These are phyloP conservation scores for Diaporthe nobilis DNA, from an alignment of 2,329 filamentous ascomycete genomes.

Conservation along the genomic window DNA sequence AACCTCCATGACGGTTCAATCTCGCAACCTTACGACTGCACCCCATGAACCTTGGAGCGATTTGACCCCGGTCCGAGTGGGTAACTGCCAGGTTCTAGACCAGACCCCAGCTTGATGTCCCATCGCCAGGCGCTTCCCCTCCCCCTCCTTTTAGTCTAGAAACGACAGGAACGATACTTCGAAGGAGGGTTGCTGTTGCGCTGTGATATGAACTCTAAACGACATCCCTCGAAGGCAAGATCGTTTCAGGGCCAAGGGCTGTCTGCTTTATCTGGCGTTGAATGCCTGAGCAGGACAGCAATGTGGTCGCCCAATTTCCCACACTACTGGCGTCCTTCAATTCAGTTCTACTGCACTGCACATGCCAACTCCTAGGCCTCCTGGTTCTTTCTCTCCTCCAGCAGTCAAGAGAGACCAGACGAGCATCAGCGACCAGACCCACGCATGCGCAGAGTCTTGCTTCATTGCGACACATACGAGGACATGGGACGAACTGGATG, in stretches of 20 bases:
- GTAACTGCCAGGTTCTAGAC: neutral
- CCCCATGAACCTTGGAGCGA: neutral
- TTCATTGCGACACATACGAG: neutral
- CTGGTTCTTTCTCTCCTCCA: neutral
- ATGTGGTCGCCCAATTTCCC: neutral
- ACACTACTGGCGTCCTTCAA: neutral
- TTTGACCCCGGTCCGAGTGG: neutral
- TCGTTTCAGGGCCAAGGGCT: neutral
- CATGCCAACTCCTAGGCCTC: neutral
- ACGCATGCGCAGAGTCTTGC: neutral
- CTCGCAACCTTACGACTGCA: neutral
- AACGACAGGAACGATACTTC: neutral
- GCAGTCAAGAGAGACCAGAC: too few species aligned
- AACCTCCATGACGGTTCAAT: neutral
- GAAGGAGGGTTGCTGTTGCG: neutral
- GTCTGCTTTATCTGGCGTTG: neutral
- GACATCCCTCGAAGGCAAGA: neutral
- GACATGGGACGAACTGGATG: neutral
- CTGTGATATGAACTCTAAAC: neutral
- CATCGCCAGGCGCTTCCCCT: neutral
- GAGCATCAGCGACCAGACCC: too few species aligned
- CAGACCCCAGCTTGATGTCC: too few species aligned
- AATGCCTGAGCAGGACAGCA: neutral
- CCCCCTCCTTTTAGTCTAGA: neutral
- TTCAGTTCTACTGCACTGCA: too few species aligned